Evolutionary conservation across 2,329 filamentous ascomycete species (phyloP), one percentile per base, ranked within the genome.

Genomic region (Gliomastix tumulicola): DNA sequence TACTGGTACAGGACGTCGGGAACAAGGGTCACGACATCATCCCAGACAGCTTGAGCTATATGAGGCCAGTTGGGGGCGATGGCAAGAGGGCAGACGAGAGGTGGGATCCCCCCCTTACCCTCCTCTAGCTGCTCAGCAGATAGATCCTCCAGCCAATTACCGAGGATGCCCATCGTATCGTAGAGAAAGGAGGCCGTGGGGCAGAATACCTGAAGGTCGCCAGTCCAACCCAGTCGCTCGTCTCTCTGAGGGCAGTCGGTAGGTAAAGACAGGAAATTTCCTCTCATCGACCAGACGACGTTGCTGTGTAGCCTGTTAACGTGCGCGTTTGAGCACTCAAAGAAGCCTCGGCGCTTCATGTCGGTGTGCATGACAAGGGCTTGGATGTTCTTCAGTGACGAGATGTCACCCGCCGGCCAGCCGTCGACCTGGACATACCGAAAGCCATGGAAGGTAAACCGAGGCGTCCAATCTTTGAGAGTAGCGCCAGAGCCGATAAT

Each of bases 171-270:
- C 13, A 22, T 15, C 12, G 12, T 12, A 16, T 34, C 32, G 20
- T 34, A 34, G 6, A 34, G 17, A 11, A 34, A 23, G 13, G 18
- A 21, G n/a, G 32, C 32, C 5, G 32, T 21, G 4, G 32, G 32
- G 17, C 13, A n/a, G n/a, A 34, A 34, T 1, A 34, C 17, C 12
- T n/a, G 13, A 20, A 34, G 21, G 17, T 34, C 32, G 18, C 32
- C 32, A 1, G 66, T 70, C 74, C 73, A 73, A 15, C 68, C 66
- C 5, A 76, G 49, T 0, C 71, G 60, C 50, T 76, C 71, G 37
- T 76, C 71, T 2, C 70, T 57, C 42, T 76, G 69, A 0, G 72
- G 72, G 43, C 71, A 76, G 44, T 80, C 76, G 0, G 73, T 79
- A 0, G 73, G 74, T 1, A 79, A 53, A 0, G 63, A 66, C 4